Conservation (phyloP, 805 yeast genomes). For the Lipomyces yamanashiensis region DNA sequence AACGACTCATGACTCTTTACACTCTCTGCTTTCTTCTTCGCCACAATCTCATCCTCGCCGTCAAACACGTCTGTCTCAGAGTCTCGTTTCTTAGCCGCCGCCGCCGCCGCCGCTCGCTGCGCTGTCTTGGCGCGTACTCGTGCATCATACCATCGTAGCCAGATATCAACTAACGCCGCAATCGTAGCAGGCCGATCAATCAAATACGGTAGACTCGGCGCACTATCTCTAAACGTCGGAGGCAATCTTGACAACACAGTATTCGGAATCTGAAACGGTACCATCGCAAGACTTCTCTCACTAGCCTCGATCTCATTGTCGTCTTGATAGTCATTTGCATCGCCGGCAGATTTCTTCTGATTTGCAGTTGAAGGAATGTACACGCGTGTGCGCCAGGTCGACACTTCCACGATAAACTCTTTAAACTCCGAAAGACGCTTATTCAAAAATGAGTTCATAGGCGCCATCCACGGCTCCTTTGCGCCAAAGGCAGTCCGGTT, state of each 20-base stretch:
- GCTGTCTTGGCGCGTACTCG: slow-evolving; percentile 12
- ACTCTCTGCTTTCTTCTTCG: background rate
- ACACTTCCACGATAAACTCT: slow-evolving; percentile 73
- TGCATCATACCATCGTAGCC: slow-evolving; percentile 36
- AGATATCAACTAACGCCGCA: slow-evolving; percentile 43
- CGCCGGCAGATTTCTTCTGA: slow-evolving; percentile 41
- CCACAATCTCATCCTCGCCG: background rate
- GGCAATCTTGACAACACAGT: slow-evolving; percentile 30
- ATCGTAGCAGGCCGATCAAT: slow-evolving; percentile 45
- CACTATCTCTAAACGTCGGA: slow-evolving; percentile 25
- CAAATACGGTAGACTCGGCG: slow-evolving; percentile 43
- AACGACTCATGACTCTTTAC: background rate
- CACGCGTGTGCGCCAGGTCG: slow-evolving; percentile 43
- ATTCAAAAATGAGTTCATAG: slow-evolving; percentile 70
- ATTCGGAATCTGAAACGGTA: slow-evolving; percentile 29
- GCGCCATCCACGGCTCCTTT: slow-evolving; percentile 80
- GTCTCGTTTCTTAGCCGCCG: background rate
- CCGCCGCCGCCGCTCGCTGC: slow-evolving; percentile 20
- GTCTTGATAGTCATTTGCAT: slow-evolving; percentile 20
- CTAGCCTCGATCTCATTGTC: slow-evolving; percentile 23
- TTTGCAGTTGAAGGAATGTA: slow-evolving; percentile 30
- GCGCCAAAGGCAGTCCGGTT: slow-evolving; percentile 74
- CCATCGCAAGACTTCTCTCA: slow-evolving; percentile 18
- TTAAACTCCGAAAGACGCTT: slow-evolving; percentile 60
- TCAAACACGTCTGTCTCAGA: background rate